These are phyloP conservation scores for Lagenidium sp. DNA, from an alignment of 352 stramenopile genomes.

Conservation along the genomic window DNA sequence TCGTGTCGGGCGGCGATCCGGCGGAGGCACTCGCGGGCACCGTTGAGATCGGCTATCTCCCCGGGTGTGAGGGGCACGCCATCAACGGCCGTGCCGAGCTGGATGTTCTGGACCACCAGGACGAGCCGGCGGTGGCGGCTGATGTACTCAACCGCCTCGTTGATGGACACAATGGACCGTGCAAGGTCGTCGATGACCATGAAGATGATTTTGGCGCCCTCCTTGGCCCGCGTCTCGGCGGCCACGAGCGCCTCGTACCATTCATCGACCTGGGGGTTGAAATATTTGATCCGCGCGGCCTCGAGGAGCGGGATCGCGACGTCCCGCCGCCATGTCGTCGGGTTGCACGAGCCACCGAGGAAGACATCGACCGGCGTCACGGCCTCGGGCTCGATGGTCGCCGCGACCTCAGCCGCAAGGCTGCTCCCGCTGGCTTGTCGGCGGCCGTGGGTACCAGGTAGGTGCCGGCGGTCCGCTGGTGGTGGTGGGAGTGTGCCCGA, in stretches of 20 bases:
- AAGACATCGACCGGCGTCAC: constrained; percentile 56
- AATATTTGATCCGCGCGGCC: constrained; percentile 59
- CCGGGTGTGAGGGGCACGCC: constrained; percentile 32
- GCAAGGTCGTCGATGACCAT: constrained; percentile 82
- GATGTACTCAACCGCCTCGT: constrained; percentile 86
- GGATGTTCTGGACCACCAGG: constrained; percentile 77
- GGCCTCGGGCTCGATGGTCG: constrained; percentile 7
- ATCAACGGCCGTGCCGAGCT: constrained; percentile 34
- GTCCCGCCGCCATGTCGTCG: constrained; percentile 81
- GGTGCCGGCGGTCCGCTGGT: constrained; percentile 9
- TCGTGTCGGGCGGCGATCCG: constrained; percentile 39
- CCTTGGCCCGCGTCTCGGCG: constrained; percentile 74
- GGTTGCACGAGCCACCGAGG: constrained; percentile 83
- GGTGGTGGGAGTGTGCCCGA: constrained; percentile 11
- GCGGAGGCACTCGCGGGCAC: constrained; percentile 66
- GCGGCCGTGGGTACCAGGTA: not conserved
- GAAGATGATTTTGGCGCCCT: constrained; percentile 72
- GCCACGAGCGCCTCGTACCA: constrained; percentile 83
- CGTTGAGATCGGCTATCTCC: constrained; percentile 79
- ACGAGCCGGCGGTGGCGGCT: constrained; percentile 58
- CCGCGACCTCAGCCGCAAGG: constrained; percentile 3
- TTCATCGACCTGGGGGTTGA: constrained; percentile 86
- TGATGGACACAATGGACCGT: constrained; percentile 78
- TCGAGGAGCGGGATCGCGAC: constrained; percentile 71
- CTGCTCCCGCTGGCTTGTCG: constrained; percentile 10